Conservation (phyloP, 1,284 basidiomycete species). For the Bondarzewia mesenterica region DNA sequence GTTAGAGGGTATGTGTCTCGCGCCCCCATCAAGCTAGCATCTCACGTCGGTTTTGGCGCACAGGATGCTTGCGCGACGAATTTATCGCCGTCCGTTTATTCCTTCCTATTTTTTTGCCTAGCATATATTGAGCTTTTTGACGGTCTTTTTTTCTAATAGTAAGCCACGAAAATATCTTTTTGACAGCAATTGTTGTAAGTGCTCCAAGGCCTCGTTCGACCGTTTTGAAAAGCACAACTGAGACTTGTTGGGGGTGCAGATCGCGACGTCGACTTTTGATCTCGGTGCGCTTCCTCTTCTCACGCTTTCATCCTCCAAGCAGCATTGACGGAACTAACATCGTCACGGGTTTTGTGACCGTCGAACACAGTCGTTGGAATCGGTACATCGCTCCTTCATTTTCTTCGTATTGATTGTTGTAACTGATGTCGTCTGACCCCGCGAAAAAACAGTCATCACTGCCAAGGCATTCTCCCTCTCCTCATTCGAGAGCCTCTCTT, state of each 20-base stretch:
- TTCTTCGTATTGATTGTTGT: neutral
- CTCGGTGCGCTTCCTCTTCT: slow-evolving; percentile 10
- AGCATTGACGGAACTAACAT: neutral
- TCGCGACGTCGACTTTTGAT: slow-evolving; percentile 15
- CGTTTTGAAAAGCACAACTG: neutral
- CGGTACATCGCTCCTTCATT: slow-evolving; percentile 11
- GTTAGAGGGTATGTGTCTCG: slow-evolving; percentile 15
- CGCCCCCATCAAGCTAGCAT: neutral
- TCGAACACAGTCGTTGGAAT: slow-evolving; percentile 13
- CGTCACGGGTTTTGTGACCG: neutral
- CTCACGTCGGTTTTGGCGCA: neutral
- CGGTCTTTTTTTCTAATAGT: slow-evolving; percentile 5
- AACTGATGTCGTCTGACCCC: slow-evolving; percentile 8
- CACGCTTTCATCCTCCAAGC: neutral
- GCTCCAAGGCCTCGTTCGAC: neutral
- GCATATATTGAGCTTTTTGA: neutral
- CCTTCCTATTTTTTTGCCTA: neutral
- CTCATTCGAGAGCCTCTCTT: neutral
- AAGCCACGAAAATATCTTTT: slow-evolving; percentile 10
- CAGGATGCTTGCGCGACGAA: slow-evolving; percentile 19
- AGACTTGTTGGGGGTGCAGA: slow-evolving; percentile 1
- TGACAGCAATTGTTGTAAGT: slow-evolving; percentile 4
- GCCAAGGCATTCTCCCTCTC: neutral
- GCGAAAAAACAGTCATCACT: slow-evolving; percentile 1
- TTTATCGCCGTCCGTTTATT: slow-evolving; percentile 10